Base-by-base conservation (phyloP, 176 grass and related monocot genomes). In the Aegilops longissima region DNA sequence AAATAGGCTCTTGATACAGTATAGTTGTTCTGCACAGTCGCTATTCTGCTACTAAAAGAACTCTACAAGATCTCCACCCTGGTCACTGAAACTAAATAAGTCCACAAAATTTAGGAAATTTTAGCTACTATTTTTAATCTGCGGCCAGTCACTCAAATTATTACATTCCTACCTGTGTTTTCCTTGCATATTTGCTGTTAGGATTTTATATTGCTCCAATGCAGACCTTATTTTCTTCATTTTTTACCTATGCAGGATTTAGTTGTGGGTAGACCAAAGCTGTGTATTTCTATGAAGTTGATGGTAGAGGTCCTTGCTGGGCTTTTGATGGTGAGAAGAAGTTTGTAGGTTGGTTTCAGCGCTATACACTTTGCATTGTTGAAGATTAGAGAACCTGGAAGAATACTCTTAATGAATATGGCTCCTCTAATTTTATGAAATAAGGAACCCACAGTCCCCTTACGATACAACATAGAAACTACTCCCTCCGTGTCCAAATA, bases 241-340 rank as follows among this genome's bases (percentile, higher is more conserved):
- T 58, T 58, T 51, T 38, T 83, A 39, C 58, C 40, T 73, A 71
- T 58, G 54, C 94, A 99, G 94, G 90, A 99, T 88, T 81, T 96
- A 38, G 94, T 96, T 76, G 82, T 96, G 61, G 92, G 97, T 80
- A 91, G 89, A 77, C 88, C 65, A 94, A 99, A 94, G 94, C 97
- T 88, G 97, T 99, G 13, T 96, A 99, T 90, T 99, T 99, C 58
- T 99, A 96, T 85, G 85, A 96, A 81, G 81, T 93, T 39, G 90
- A 93, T 90, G 97, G 94, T 51, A 86, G 92, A 93, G 97, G 97
- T 79, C 92, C 49, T 84, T 99, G 97, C 77, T 97, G 92, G 94
- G 97, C 97, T 82, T 94, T 97, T 88, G 97, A 97, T 83, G 89
- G 97, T 70, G 92, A 96, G 82, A 52, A 2, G 47, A 97, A 90